A percentile compares a stretch with the other conserved stretches of the same genome.
Evolutionary conservation across 768 basidiomycete genomes (phyloP).

Genomic region (Suillus subluteus): DNA sequence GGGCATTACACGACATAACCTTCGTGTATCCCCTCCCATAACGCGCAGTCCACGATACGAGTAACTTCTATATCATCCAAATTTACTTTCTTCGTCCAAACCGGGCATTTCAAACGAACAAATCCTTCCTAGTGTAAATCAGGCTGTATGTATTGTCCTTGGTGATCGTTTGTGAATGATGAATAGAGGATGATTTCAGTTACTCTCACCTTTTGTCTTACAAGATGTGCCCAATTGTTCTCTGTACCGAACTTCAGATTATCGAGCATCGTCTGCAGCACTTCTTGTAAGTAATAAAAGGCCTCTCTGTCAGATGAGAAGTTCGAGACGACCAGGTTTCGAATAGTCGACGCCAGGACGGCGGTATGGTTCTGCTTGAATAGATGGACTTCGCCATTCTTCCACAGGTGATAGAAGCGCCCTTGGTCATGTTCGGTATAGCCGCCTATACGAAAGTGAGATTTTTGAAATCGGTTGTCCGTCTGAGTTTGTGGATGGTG

Average conservation of each 20-base stretch:
- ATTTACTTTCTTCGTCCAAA: slow-evolving; percentile 41
- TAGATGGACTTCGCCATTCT: slow-evolving; percentile 31
- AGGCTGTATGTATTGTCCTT: slow-evolving; percentile 27
- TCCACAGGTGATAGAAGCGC: slow-evolving; percentile 32
- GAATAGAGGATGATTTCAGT: background rate
- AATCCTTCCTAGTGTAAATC: slow-evolving; percentile 29
- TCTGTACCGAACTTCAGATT: slow-evolving; percentile 32
- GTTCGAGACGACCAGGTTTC: background rate
- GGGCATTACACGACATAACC: slow-evolving; percentile 16
- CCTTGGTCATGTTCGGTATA: slow-evolving; percentile 16
- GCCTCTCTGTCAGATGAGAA: slow-evolving; percentile 27
- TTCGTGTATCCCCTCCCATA: slow-evolving; percentile 35
- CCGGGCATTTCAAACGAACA: slow-evolving; percentile 20
- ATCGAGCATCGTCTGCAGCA: slow-evolving; percentile 39
- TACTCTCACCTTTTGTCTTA: slow-evolving; percentile 26
- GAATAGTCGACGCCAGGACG: slow-evolving; percentile 16
- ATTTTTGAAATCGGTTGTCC: slow-evolving; percentile 26
- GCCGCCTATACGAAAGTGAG: slow-evolving; percentile 26
- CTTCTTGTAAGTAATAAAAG: slow-evolving; percentile 29
- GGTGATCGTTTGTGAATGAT: background rate
- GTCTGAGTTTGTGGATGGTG: slow-evolving; percentile 26
- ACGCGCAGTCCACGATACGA: slow-evolving; percentile 22
- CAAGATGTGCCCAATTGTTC: slow-evolving; percentile 38
- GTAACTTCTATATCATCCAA: slow-evolving; percentile 36
- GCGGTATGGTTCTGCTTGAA: slow-evolving; percentile 36